These are phyloP conservation scores for Datisca glomerata DNA, from an alignment of 306 rosid species.

Conservation along the genomic window DNA sequence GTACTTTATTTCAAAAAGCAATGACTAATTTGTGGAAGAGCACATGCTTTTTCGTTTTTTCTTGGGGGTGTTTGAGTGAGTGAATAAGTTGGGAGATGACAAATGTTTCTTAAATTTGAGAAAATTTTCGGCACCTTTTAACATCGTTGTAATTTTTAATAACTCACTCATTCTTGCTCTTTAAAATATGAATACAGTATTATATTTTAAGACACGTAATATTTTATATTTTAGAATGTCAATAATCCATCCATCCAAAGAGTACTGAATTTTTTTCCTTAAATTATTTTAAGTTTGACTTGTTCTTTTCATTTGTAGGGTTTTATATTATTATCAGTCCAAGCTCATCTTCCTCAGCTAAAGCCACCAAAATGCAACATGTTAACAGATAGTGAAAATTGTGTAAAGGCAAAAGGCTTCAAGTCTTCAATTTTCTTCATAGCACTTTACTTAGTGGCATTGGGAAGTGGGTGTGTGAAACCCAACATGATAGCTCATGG, in stretches of 20 bases:
- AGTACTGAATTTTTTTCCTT: no score
- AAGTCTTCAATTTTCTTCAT: slow-evolving; percentile 59
- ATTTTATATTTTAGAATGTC: no score
- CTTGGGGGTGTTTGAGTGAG: neutral
- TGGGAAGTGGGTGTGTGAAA: slow-evolving; percentile 94
- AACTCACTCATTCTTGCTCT: no score
- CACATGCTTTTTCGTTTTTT: neutral
- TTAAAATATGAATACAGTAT: no score
- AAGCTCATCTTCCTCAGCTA: slow-evolving; percentile 79
- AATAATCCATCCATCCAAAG: no score
- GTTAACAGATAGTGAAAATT: slow-evolving; percentile 17
- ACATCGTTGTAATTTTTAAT: neutral
- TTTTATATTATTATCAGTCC: slow-evolving; percentile 77
- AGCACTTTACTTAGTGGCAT: slow-evolving; percentile 81
- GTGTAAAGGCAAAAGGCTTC: slow-evolving; percentile 72
- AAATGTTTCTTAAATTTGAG: no score
- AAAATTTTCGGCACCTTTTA: no score
- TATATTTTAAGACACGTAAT: no score
- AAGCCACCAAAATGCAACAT: slow-evolving; percentile 69
- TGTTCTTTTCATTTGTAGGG: slow-evolving; percentile 31
- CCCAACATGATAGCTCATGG: slow-evolving; percentile 97
- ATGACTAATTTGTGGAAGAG: neutral
- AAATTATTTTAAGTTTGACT: no score
- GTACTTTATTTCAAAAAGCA: no score
- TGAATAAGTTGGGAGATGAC: neutral